phyloP scores from a whole-genome alignment of 1,284 basidiomycete species.

The Malassezia caprae region DNA sequence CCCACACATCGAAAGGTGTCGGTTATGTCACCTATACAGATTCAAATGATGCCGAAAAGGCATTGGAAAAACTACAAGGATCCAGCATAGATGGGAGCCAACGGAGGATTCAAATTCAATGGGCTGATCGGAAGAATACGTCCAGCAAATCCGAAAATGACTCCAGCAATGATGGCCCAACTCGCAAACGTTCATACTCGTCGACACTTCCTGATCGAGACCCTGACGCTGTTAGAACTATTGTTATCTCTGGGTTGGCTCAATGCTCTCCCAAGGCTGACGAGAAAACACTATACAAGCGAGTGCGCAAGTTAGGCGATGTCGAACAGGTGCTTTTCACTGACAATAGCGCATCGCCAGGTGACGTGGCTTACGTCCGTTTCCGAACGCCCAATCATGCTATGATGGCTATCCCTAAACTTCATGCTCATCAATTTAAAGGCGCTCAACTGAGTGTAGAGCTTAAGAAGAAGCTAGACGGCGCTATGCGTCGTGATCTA shows the following conservation, averaged over 20 bases:
- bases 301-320: constrained; percentile 42
- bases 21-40: constrained; percentile 91
- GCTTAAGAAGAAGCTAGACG: constrained; percentile 74
- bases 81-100: constrained; percentile 37
- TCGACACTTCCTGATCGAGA: constrained; percentile 30
- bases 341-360: background rate
- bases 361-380: constrained; percentile 59
- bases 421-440: constrained; percentile 90
- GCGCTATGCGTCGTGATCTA: constrained; percentile 53
- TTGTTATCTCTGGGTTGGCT: constrained; percentile 37
- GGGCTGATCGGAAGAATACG: constrained; percentile 32
- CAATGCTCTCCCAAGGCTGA: constrained; percentile 32
- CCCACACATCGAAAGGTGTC: constrained; percentile 84
- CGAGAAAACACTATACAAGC: constrained; percentile 42
- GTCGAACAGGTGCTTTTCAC: constrained; percentile 41
- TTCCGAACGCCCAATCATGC: constrained; percentile 65
- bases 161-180: background rate
- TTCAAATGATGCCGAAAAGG: constrained; percentile 64
- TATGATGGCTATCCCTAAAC: constrained; percentile 63
- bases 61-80: constrained; percentile 37
- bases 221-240: constrained; percentile 37
- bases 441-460: constrained; percentile 75
- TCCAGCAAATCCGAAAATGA: constrained; percentile 16
- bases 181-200: constrained; percentile 7
- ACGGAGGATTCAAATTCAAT: constrained; percentile 35